These are phyloP conservation scores for Diplosphaera chodatii DNA, from an alignment of 139 green algal genomes.

Conservation along the genomic window DNA sequence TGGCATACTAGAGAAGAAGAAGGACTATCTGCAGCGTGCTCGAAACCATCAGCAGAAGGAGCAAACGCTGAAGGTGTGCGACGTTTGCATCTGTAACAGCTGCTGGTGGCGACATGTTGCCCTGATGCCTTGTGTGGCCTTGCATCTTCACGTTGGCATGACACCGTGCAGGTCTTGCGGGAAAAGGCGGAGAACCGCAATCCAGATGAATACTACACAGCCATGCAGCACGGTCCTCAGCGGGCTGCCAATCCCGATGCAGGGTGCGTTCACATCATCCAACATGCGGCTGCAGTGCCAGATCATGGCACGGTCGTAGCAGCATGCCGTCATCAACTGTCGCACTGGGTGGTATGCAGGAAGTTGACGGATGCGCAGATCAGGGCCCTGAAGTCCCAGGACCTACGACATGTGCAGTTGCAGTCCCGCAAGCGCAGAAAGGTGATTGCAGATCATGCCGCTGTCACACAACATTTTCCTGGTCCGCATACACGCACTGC, in stretches of 20 bases:
- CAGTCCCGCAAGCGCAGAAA: not conserved
- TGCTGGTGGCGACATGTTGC: too few species aligned
- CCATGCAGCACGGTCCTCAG: constrained; percentile 61
- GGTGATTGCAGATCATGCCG: too few species aligned
- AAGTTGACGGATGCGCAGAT: not conserved
- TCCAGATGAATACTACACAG: constrained; percentile 98
- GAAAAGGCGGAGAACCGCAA: constrained; percentile 92
- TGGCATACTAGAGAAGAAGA: constrained; percentile 95
- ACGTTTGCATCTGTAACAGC: too few species aligned
- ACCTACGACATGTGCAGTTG: not conserved
- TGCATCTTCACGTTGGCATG: too few species aligned
- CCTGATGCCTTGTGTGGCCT: too few species aligned
- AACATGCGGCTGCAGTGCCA: too few species aligned
- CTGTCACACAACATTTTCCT: too few species aligned
- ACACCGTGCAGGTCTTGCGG: constrained; percentile 66
- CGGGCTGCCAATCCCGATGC: not conserved
- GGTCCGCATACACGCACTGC: too few species aligned
- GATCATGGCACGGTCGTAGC: too few species aligned
- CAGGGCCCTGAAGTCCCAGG: not conserved
- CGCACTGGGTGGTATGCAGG: not conserved
- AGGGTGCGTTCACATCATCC: not conserved
- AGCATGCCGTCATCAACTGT: too few species aligned
- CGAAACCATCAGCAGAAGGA: constrained; percentile 93
- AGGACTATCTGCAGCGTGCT: constrained; percentile 91
- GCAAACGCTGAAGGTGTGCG: constrained; percentile 67